Conservation (phyloP, 78 protist genomes). For the Dictyostelium brefeldianum region DNA sequence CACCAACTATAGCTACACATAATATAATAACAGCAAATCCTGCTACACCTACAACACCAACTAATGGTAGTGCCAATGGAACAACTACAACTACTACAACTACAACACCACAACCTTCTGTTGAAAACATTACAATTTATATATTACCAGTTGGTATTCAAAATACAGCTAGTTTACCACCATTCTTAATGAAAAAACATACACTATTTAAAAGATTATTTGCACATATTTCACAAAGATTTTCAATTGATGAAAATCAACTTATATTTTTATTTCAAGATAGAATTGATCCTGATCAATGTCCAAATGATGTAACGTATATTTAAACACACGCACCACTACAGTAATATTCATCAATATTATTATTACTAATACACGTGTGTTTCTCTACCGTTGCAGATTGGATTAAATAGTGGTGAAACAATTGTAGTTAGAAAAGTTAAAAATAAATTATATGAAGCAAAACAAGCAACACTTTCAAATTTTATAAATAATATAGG, state of each 20-base stretch:
- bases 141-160: conserved; percentile 31
- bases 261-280: conserved; percentile 49
- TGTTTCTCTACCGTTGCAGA: too few species aligned
- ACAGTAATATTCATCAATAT: background rate
- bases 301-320: conserved; percentile 36
- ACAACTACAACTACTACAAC: background rate
- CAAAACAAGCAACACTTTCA: background rate
- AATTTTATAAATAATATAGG: conserved; percentile 17
- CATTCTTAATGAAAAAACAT: conserved; percentile 70
- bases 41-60: background rate
- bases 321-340: too few species aligned
- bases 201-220: conserved; percentile 66
- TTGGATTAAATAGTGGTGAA: conserved; percentile 55
- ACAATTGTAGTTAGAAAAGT: conserved; percentile 53
- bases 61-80: background rate
- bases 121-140: conserved; percentile 39
- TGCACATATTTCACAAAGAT: conserved; percentile 62
- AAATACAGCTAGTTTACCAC: conserved; percentile 29
- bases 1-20: too few species aligned
- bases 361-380: background rate
- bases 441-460: background rate
- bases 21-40: background rate
- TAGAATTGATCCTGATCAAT: conserved; percentile 49
- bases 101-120: background rate
- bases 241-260: conserved; percentile 53